Base-by-base conservation (phyloP, 257 asterid species). In the Linderniella brevidens region DNA sequence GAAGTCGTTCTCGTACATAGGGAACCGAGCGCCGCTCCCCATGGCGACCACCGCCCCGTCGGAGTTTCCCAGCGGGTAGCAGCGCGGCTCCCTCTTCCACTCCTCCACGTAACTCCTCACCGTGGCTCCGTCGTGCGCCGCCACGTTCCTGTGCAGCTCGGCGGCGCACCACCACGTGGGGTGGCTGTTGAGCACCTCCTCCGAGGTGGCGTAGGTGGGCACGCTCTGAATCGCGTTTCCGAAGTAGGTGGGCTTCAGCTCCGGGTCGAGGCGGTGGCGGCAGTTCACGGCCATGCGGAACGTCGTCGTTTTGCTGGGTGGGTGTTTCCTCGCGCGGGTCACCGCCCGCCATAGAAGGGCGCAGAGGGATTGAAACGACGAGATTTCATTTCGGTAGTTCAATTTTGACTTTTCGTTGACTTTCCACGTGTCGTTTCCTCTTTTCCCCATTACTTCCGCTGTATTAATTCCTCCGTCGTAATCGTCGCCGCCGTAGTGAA, bases 191-290 rank as follows among this genome's bases (percentile, higher is more conserved):
- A 68, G 29, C 40, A 77, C 73, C 3, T 74, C 75, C 0, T 77
- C 71, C 1, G 77, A 76, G 20, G 59, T 7, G 8, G 74, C 77
- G 35, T 53, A 43, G 1, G 79, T 78, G 4, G 81, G 77, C n/a
- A 58, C 46, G 67, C 90, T 72, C 68, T 78, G 90, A 12, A 75
- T 78, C 0, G 90, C 81, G 64, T 78, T 78, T 8, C 90, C 84
- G 41, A 78, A 78, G 50, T 78, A 78, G 13, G 72, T 38, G 13
- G 77, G 65, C 3, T 72, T 60, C 10, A 78, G 68, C 58, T 64
- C 60, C 47, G 90, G 90, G 49, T 75, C 78, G 5, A 78, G 62
- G 51, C 84, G 66, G 41, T 72, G 79, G 47, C 90, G 81, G 53
- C 81, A 75, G 32, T 78, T 75, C 9, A 75, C 77, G 0, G 90